Evolutionary conservation across 352 stramenopile species (phyloP), one percentile per base, ranked within the genome.

Genomic region (Phytophthora nicotianae): DNA sequence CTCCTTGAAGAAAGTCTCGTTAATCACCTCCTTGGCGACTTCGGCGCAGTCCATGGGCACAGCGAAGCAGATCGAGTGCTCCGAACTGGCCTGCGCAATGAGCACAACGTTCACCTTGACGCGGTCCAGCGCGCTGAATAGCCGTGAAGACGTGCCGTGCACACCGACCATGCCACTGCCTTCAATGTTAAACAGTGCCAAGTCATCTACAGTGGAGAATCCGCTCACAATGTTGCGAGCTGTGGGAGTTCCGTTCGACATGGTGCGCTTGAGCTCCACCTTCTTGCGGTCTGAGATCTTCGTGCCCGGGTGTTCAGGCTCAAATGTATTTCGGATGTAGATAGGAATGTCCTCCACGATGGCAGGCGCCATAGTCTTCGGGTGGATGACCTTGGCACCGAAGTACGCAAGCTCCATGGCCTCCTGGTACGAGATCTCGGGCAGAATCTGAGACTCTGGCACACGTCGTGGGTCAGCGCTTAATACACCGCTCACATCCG

Each of bases 341-440:
- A 99, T 98, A 5, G 97, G 97, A 58, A 99, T 98, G 65, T 76
- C 89, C n/a, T 91, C 84, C 14, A 81, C 57, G 24, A 96, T 86
- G 20, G 87, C 89, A 4, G 93, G 92, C 11, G 79, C 88, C 96
- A 99, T 99, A 27, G 96, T 97, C 83, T 98, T 98, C 5, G 97
- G 97, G 68, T 99, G 96, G 16, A 99, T 89, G 29, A 99, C 97
- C 72, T 99, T 98, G 13, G 97, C 97, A 23, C 97, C 97, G 73
- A 99, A 99, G 71, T 98, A 99, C 8, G 96, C 97, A 24, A 99
- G 81, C 77, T 99, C 97, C 93, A 99, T 98, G 33, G 97, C 97
- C 74, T 99, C 96, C 68, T 98, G 95, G 77, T 99, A 99, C 26
- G 87, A 98, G 16, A 99, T 81, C 67, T 98, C 86, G 14, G 80